Base-by-base conservation (phyloP, 148 eudicot genomes). In the Rhododendron vialii region DNA sequence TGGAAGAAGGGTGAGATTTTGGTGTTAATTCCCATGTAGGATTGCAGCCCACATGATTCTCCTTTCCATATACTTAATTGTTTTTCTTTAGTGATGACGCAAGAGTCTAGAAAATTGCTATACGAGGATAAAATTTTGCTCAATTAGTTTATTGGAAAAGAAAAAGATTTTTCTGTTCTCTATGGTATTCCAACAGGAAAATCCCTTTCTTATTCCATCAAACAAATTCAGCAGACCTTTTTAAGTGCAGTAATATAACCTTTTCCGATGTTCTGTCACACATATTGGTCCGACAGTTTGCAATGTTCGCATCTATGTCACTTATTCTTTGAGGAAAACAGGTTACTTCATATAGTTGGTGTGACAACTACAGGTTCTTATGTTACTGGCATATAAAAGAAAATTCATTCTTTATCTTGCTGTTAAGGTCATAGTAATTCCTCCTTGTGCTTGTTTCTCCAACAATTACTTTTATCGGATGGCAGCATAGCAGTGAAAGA, bases 401-500 rank as follows among this genome's bases (percentile, higher is more conserved):
- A 65, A 18, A 24, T 51, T 48, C n/a, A 24, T 77, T 33, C 7
- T 82, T 33, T 73, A 43, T 78, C 71, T 24, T 79, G 8, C 17
- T 38, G 75, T 11, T 50, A 24, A 24, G 71, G 47, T 59, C 69
- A 7, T 11, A 36, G 65, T 85, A 77, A 28, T n/a, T 77, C 80
- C 43, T 82, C 15, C 35, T 47, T 51, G 35, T 86, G 57, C 33
- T 51, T 81, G 50, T 50, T 13, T 78, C 43, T 51, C 77, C 20
- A 61, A 36, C 22, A 14, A 82, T 33, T 82, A 30, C 26, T 5
- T 30, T 26, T 35, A 8, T 5, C 1, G 88, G 81, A 26, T 61
- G 84, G 86, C 95, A 98, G 99, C 90, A 87, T 80, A 98, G 98
- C 90, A 89, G 65, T 91, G 99, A 95, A 85, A 90, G 98, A 88